Base-by-base conservation (phyloP, 192 early-diverging fungal species). In the Cladochytrium replicatum region DNA sequence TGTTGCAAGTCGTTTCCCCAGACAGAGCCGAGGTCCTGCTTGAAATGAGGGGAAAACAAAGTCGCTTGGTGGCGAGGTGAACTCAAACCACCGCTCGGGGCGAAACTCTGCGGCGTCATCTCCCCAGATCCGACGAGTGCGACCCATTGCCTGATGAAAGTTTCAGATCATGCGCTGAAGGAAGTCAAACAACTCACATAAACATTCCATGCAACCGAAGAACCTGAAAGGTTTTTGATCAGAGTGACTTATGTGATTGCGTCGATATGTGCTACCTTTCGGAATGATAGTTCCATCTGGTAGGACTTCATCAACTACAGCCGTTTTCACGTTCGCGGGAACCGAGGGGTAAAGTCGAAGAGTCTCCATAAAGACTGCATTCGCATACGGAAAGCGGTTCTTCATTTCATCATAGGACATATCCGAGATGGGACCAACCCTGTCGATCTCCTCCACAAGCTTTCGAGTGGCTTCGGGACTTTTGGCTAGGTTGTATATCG, bases 301-400 rank as follows among this genome's bases (percentile, higher is more conserved):
- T 6, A 77, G 63, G 11, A 81, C 55, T 37, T 71, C 68, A 41
- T 85, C 79, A 2, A 66, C 39, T 11, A 78, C 43, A 3, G 75
- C 70, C 25, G 58, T 52, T 58, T 84, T 84, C 6, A 57, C 29
- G 29, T 84, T 71, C 0, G 19, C 25, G 4, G 84, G 85, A 3
- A 88, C 81, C 23, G 74, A 61, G 29, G 86, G 84, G 56, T 80
- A 70, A n/a, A 86, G 46, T 6, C 85, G 68, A 22, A 86, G 51
- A 4, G 72, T 62, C 60, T 87, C 85, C 22, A 52, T 42, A 46
- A 81, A 79, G 13, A 69, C 63, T 2, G 75, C 76, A 1, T 51
- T 61, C 3, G 72, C 65, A 58, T 81, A 78, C n/a, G n/a, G n/a
- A n/a, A n/a, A n/a, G n/a, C n/a, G n/a, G n/a, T n/a, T n/a, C 41